A percentile compares a stretch with the other conserved stretches of the same genome.
Evolutionary conservation across 352 stramenopile species (phyloP).

Genomic region (Phytophthora sp.): DNA sequence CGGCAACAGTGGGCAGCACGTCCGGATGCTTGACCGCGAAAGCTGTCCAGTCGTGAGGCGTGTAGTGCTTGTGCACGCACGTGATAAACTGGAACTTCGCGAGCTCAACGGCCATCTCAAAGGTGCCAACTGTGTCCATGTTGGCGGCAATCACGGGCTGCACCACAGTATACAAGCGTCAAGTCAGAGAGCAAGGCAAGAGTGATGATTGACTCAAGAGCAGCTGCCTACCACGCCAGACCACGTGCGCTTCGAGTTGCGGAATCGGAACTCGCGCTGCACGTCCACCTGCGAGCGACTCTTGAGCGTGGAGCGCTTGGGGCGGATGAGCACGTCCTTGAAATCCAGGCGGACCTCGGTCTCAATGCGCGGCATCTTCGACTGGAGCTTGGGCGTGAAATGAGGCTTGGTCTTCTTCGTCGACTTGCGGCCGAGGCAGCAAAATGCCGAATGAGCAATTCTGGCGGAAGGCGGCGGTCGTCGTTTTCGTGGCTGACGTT

Average conservation of each 20-base stretch:
- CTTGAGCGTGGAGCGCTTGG: constrained; percentile 92
- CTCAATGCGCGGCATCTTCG: constrained; percentile 89
- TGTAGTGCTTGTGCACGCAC: constrained; percentile 93
- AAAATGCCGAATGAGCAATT: constrained; percentile 44
- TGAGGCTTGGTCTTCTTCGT: too few relatives aligned
- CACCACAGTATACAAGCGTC: not conserved
- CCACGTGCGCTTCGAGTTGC: constrained; percentile 82
- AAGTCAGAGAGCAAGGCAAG: not conserved
- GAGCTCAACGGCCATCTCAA: constrained; percentile 87
- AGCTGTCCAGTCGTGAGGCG: constrained; percentile 61
- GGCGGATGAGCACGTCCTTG: constrained; percentile 94
- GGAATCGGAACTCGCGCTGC: constrained; percentile 70
- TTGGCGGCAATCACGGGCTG: constrained; percentile 91
- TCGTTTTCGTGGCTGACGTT: constrained; percentile 18
- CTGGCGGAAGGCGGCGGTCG: too few relatives aligned
- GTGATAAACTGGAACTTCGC: constrained; percentile 87
- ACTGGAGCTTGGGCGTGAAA: constrained; percentile 4
- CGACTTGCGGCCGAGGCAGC: constrained; percentile 37
- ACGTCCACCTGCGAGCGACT: constrained; percentile 87
- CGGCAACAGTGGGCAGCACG: constrained; percentile 74
- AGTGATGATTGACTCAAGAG: not conserved
- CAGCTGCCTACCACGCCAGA: constrained; percentile 54
- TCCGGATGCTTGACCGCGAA: constrained; percentile 64
- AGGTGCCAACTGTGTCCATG: constrained; percentile 94
- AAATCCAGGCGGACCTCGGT: constrained; percentile 92